Conservation (phyloP, 2,329 filamentous ascomycete species). For the Trichoderma lentiforme region DNA sequence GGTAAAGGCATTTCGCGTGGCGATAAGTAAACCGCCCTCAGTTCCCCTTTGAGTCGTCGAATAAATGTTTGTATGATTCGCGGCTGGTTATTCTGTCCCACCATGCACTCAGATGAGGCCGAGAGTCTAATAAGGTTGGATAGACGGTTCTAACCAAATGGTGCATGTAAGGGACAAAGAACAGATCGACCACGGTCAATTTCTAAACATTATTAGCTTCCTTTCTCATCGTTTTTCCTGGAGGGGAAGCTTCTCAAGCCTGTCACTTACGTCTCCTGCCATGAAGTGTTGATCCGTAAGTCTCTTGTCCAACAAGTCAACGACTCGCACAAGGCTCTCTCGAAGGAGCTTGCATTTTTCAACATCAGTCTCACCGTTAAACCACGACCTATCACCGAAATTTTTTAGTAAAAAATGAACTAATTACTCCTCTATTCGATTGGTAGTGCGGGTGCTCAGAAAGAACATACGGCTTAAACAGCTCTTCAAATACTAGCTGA, state of each 20-base stretch:
- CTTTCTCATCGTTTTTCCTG: neutral
- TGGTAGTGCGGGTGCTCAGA: neutral
- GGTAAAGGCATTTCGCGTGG: too few species aligned
- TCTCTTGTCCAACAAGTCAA: neutral
- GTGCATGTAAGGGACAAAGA: conserved; percentile 2
- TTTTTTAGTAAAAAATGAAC: neutral
- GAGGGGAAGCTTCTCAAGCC: neutral
- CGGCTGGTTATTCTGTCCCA: neutral
- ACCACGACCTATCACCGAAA: neutral
- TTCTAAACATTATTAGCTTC: neutral
- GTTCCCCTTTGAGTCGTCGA: neutral
- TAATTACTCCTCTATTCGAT: too few species aligned
- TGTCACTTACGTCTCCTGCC: conserved; percentile 1
- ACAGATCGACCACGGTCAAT: neutral
- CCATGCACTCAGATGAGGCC: neutral
- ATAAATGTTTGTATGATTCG: neutral
- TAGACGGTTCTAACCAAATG: neutral
- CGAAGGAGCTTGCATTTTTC: neutral
- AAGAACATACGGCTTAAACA: neutral
- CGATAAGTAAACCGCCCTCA: neutral
- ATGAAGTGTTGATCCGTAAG: neutral
- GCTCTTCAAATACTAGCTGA: neutral
- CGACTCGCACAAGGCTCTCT: neutral
- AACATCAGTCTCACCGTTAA: neutral
- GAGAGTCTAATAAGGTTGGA: neutral